Conservation (phyloP, 177 flowering plant species). For the Vitis hybrid region DNA sequence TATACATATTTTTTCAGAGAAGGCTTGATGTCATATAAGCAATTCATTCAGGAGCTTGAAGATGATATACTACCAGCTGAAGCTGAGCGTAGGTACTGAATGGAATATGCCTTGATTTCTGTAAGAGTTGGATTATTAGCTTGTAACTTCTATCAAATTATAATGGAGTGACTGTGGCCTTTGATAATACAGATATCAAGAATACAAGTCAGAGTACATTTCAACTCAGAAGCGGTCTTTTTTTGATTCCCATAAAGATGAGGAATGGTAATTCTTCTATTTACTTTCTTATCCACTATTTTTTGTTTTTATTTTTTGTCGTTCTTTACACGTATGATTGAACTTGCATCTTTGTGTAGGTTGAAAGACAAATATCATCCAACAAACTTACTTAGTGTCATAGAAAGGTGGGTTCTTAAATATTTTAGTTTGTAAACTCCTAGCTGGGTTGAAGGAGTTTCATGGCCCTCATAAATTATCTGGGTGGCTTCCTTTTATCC, state of each 20-base stretch:
- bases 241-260: slow-evolving; percentile 91
- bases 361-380: slow-evolving; percentile 96
- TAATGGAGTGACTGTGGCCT: slow-evolving; percentile 2
- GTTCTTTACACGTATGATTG: not conserved
- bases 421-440: too few relatives aligned
- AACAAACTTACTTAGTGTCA: slow-evolving; percentile 76
- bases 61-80: slow-evolving; percentile 96
- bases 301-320: not conserved
- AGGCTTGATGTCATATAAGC: slow-evolving; percentile 99
- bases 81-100: slow-evolving; percentile 91
- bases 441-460: too few relatives aligned
- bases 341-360: slow-evolving; percentile 46
- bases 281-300: not conserved
- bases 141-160: not conserved
- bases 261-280: slow-evolving; percentile 68
- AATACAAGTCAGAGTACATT: slow-evolving; percentile 90
- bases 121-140: not conserved
- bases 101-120: not conserved
- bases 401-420: slow-evolving; percentile 69
- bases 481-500: too few relatives aligned
- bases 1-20: slow-evolving; percentile 51
- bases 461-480: too few relatives aligned
- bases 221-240: slow-evolving; percentile 86
- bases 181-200: slow-evolving; percentile 66
- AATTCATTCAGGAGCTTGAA: slow-evolving; percentile 98